phyloP scores from a whole-genome alignment of 345 rosid species.

The Gossypium bickii region DNA sequence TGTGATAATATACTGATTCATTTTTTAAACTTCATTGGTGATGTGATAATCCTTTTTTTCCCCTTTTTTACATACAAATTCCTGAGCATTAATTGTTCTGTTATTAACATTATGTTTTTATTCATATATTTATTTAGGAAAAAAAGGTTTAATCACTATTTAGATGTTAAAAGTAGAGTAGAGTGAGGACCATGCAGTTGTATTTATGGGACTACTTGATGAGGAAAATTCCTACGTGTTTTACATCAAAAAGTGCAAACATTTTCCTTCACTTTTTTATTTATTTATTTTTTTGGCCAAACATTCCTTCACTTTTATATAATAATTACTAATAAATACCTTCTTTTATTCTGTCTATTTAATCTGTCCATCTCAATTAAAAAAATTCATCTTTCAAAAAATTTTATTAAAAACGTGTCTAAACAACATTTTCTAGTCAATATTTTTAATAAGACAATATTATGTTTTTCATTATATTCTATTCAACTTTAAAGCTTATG shows the following conservation, averaged over 20 bases:
- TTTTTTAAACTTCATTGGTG: too few species aligned
- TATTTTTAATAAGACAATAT: too few species aligned
- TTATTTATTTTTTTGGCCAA: neutral
- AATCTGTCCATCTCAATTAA: neutral
- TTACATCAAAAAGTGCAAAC: neutral
- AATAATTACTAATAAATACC: neutral
- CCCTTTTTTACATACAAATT: too few species aligned
- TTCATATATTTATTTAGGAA: neutral
- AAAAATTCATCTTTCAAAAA: too few species aligned
- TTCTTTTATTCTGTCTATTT: neutral
- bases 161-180: neutral
- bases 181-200: neutral
- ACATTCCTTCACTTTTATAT: neutral
- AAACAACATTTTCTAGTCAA: too few species aligned
- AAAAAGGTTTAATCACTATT: neutral
- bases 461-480: neutral
- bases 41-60: too few species aligned
- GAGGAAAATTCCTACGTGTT: neutral
- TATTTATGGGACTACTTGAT: neutral
- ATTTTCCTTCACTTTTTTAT: neutral
- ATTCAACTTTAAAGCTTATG: neutral
- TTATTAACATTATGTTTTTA: too few species aligned
- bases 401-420: too few species aligned
- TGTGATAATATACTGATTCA: neutral
- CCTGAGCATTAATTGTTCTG: too few species aligned